Conservation (phyloP, 306 rosid species). For the Trifolium pratense region DNA sequence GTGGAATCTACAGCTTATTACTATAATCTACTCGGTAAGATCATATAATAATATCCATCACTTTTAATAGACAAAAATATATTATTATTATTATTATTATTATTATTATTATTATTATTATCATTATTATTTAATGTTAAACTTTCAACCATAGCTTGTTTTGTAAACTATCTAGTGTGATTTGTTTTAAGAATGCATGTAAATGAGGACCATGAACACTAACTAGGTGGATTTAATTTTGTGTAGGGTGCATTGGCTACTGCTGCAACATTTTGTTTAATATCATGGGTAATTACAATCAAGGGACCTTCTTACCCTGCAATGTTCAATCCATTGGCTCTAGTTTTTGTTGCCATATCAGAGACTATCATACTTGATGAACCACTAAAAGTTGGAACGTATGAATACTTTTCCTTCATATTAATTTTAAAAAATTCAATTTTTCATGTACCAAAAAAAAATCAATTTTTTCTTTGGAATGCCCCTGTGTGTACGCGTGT, state of each 20-base stretch:
- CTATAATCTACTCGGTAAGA: constrained; percentile 71
- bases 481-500: no score
- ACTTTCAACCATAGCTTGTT: no score
- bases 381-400: constrained; percentile 65
- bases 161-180: no score
- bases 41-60: neutral
- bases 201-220: neutral
- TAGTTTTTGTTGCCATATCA: constrained; percentile 60
- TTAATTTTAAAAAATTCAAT: no score
- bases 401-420: neutral
- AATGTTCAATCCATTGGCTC: constrained; percentile 74
- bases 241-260: constrained; percentile 63
- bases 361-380: constrained; percentile 64
- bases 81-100: no score
- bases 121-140: no score
- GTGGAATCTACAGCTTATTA: constrained; percentile 63
- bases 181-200: neutral
- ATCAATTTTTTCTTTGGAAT: no score
- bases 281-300: constrained; percentile 56
- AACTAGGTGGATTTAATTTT: neutral
- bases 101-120: no score
- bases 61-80: no score
- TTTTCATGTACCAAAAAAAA: no score
- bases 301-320: constrained; percentile 75
- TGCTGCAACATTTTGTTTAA: constrained; percentile 64